Base-by-base conservation (phyloP, 352 stramenopile genomes). In the Phytophthora tubulina region DNA sequence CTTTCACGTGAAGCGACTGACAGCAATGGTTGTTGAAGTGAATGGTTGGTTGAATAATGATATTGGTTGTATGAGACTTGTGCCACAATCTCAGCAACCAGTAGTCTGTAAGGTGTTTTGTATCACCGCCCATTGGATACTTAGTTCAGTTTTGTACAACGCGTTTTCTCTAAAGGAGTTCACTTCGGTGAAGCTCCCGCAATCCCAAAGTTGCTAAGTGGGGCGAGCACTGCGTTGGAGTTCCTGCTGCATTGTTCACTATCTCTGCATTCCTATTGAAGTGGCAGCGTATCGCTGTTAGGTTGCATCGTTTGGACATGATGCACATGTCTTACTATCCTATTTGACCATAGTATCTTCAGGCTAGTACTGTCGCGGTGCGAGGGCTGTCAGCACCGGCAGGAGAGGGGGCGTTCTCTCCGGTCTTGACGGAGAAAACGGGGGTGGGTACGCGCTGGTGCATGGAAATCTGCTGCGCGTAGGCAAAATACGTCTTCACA, bases 401-500 rank as follows among this genome's bases (percentile, higher is more conserved):
- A 55, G 58, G 32, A 8, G 63, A 51, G 32, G 69, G 41, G 4
- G 41, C 53, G 41, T 57, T 64, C 31, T 78, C 73, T 66, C 61
- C 65, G 42, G 58, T 68, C 56, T 87, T 90, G 60, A 84, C 62
- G 31, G 77, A 75, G 60, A 94, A 90, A 11, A 75, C 70, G 2
- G 86, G 86, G 53, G 77, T 87, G 21, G 84, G 84, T 61, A 92
- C 86, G 10, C 78, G 76, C 52, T 92, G 81, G 55, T 94, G 86
- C 52, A 92, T 65, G 33, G 84, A 94, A 54, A 90, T 64, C 70
- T 88, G 80, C 15, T 70, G 74, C 54, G 80, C 84, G 57, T 69
- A 79, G 31, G 68, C 53, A 51, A 92, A 94, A 67, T 93, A 93
- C 52, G 79, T 89, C 55, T 90, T 79, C 41, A 93, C 82, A 62